phyloP scores from a whole-genome alignment of 306 rosid genomes.

The Lablab purpureus region DNA sequence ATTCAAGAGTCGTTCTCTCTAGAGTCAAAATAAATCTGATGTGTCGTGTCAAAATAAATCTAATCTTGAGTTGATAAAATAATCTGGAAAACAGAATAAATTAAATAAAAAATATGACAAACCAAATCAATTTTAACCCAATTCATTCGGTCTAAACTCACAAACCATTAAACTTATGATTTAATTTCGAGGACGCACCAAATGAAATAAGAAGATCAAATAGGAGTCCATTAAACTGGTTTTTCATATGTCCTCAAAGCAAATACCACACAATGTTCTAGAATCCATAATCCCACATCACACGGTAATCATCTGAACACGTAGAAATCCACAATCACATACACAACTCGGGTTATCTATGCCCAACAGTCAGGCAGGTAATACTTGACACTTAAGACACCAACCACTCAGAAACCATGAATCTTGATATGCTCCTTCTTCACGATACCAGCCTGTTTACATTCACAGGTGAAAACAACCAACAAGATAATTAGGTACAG shows the following conservation, averaged over 20 bases:
- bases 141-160: no score
- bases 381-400: conserved; percentile 40
- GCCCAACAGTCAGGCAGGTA: conserved; percentile 39
- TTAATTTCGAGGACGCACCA: not conserved
- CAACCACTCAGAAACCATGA: conserved; percentile 73
- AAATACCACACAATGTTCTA: conserved; percentile 41
- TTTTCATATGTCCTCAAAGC: conserved; percentile 41
- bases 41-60: no score
- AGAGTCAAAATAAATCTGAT: no score
- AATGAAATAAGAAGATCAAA: conserved; percentile 21
- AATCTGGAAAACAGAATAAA: no score
- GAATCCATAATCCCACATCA: conserved; percentile 59
- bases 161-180: no score
- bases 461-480: conserved; percentile 1
- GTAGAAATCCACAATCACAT: conserved; percentile 50
- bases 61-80: no score
- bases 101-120: no score
- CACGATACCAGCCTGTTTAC: conserved; percentile 79
- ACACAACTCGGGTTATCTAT: not conserved
- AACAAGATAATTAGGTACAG: not conserved
- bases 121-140: no score
- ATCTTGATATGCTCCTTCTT: conserved; percentile 80
- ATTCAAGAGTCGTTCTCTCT: no score
- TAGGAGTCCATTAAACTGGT: conserved; percentile 10
- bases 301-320: conserved; percentile 29